Evolutionary conservation across 371 early-diverging fungal genomes (phyloP), one percentile per base, ranked within the genome.

Genomic region (Apophysomyces ossiformis): DNA sequence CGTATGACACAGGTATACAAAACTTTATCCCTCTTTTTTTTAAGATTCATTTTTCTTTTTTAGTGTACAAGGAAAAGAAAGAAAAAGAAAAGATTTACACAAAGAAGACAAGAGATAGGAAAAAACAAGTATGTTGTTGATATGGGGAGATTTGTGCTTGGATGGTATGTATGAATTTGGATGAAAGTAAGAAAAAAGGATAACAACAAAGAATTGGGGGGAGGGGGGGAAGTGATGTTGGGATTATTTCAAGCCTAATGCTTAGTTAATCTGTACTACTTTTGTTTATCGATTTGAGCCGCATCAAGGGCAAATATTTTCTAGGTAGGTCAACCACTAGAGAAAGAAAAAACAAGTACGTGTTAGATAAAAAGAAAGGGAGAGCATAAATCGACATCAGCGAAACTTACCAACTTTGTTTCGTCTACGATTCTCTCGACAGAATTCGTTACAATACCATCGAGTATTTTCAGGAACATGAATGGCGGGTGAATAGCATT

Each of bases 391-490:
- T 41, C 7, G 41, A 11, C 7, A 41, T 41, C 7, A 41, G 11
- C 26, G 26, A 47, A 44, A 69, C 70, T 62, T 79, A 73, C 84
- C 82, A 43, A 85, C 84, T 66, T 79, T 81, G 61, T 79, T 79
- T 63, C 82, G 79, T 58, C 78, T 73, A 63, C 79, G 78, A 70
- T 89, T 90, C 57, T 89, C 88, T 60, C 75, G 81, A 75, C 93
- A 93, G 39, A 72, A 58, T 12, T 77, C 68, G 43, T 87, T 86
- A 73, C 91, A 92, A 75, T 83, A 92, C 91, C 91, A 92, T 26
- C 72, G 68, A 16, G 76, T 69, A 61, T 74, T 71, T 56, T 66
- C 69, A 18, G 50, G 50, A 21, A 50, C 21, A 50, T 50, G 7
- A 18, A 50, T 50, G 26, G 70, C 71, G 21, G 71, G 69, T 15